phyloP scores from a whole-genome alignment of 108 stramenopile species.

The Craspedostauros australis region DNA sequence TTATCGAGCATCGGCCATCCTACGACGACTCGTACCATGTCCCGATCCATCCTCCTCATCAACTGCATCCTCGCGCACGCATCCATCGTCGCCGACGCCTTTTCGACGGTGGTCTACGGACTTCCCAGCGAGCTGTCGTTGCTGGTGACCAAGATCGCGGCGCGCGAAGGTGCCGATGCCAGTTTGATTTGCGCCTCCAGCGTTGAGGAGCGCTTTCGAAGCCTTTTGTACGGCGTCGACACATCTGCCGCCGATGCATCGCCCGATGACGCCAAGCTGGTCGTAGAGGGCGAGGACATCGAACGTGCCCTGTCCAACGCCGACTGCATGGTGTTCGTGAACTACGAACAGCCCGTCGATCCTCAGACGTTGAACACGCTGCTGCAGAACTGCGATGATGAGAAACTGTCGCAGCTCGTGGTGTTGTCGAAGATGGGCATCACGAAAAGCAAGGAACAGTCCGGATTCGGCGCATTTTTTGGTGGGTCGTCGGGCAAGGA shows the following conservation, averaged over 20 bases:
- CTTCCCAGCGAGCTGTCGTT: slow-evolving; percentile 10
- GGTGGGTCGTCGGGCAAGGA: slow-evolving; percentile 7
- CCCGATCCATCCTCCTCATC: no score
- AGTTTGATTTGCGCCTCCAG: slow-evolving; percentile 7
- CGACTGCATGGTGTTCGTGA: slow-evolving; percentile 3
- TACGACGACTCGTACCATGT: no score
- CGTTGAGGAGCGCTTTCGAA: no score
- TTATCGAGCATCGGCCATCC: no score
- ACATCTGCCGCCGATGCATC: background rate
- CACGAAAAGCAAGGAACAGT: background rate
- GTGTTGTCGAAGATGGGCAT: slow-evolving; percentile 24
- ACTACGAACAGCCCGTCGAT: slow-evolving; percentile 19
- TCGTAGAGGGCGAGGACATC: slow-evolving; percentile 5
- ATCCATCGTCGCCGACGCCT: no score
- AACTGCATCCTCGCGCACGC: no score
- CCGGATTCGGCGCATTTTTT: slow-evolving; percentile 7
- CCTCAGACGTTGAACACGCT: slow-evolving; percentile 4
- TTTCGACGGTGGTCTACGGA: slow-evolving; percentile 17
- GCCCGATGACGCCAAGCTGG: slow-evolving; percentile 3
- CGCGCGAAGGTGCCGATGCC: slow-evolving; percentile 2
- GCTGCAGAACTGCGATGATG: slow-evolving; percentile 1
- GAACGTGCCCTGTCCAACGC: slow-evolving; percentile 6
- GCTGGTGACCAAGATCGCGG: slow-evolving; percentile 16
- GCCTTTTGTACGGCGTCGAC: no score
- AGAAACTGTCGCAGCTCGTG: slow-evolving; percentile 12